These are phyloP conservation scores for Flaveria brownii DNA, from an alignment of 129 eudicot genomes.

Conservation along the genomic window DNA sequence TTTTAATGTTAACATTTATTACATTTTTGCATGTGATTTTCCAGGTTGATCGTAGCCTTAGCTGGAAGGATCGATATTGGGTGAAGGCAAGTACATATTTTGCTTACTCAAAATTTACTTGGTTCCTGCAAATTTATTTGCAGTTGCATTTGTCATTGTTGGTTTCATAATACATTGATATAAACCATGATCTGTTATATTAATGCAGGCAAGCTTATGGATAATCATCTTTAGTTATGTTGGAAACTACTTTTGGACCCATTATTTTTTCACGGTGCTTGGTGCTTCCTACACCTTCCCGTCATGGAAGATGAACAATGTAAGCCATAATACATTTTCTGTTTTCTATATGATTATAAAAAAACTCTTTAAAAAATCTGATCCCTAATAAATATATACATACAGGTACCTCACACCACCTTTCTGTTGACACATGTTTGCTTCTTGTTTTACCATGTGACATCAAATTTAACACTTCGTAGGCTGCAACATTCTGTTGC, in stretches of 20 bases:
- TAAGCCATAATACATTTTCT: slow-evolving; percentile 33
- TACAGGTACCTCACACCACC: slow-evolving; percentile 96
- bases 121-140: background rate
- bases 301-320: slow-evolving; percentile 95
- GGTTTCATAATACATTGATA: slow-evolving; percentile 5
- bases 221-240: slow-evolving; percentile 80
- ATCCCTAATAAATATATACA: slow-evolving; percentile 30
- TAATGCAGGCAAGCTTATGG: slow-evolving; percentile 89
- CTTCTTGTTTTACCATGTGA: slow-evolving; percentile 88
- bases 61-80: slow-evolving; percentile 91
- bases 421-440: slow-evolving; percentile 81
- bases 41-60: slow-evolving; percentile 65
- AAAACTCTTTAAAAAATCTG: background rate
- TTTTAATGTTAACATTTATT: background rate
- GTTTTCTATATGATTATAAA: background rate
- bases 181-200: background rate
- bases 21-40: slow-evolving; percentile 20
- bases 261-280: slow-evolving; percentile 88
- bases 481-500: slow-evolving; percentile 64
- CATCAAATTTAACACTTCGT: slow-evolving; percentile 87
- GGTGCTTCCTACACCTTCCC: slow-evolving; percentile 98
- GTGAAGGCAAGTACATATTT: slow-evolving; percentile 66
- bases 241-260: slow-evolving; percentile 98
- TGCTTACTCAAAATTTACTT: background rate
- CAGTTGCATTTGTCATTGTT: background rate